Evolutionary conservation across 306 rosid genomes (phyloP).

Genomic region (Rubus idaeus): DNA sequence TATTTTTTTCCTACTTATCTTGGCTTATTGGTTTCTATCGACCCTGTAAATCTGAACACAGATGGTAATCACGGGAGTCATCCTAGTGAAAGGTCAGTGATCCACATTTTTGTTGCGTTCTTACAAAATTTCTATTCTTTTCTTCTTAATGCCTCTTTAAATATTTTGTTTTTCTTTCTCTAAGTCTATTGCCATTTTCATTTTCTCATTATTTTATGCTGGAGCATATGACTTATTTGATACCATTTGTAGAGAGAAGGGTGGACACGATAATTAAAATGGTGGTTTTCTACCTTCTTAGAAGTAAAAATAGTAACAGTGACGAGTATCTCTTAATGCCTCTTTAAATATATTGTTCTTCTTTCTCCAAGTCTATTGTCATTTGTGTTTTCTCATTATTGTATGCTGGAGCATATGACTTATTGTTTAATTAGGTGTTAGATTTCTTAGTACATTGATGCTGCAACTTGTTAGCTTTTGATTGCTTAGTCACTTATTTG

Average conservation of each 20-base stretch:
- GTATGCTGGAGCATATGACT: background rate
- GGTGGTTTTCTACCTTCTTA: background rate
- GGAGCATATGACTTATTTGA: background rate
- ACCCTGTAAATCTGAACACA: slow-evolving; percentile 27
- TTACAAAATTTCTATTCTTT: background rate
- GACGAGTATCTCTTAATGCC: background rate
- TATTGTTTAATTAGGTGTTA: background rate
- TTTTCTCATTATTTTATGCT: no score
- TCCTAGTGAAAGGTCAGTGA: slow-evolving; percentile 52
- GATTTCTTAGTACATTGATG: background rate
- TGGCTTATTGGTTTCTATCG: slow-evolving; percentile 18
- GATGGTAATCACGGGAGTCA: slow-evolving; percentile 36
- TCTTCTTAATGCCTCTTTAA: background rate
- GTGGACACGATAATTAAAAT: background rate
- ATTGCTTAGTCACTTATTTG: background rate
- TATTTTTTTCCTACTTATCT: slow-evolving; percentile 12
- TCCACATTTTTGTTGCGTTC: slow-evolving; percentile 12
- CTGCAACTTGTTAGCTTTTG: background rate
- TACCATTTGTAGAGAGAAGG: background rate
- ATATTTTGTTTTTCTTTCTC: background rate
- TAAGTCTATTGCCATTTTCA: background rate
- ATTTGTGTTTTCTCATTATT: background rate
- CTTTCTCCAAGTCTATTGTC: background rate
- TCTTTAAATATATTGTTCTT: background rate
- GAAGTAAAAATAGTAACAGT: background rate